phyloP scores from a whole-genome alignment of 2,329 filamentous ascomycete species.

The Calonectria fujianensis region DNA sequence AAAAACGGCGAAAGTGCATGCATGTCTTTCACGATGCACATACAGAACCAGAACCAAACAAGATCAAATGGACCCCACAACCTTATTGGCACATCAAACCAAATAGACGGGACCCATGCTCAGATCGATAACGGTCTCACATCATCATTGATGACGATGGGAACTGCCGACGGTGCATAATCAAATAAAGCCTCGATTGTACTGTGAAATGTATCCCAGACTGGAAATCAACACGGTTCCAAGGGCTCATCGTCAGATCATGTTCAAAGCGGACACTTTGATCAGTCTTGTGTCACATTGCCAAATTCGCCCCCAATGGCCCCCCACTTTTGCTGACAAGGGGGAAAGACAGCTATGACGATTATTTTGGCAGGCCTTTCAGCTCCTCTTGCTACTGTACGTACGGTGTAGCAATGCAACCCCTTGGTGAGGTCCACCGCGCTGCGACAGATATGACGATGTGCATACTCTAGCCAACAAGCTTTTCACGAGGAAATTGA shows the following conservation, averaged over 20 bases:
- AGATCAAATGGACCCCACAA: slow-evolving; percentile 14
- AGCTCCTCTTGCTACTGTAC: background rate
- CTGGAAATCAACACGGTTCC: background rate
- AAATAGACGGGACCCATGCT: slow-evolving; percentile 3
- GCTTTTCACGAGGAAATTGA: slow-evolving; percentile 16
- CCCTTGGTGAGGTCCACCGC: slow-evolving; percentile 5
- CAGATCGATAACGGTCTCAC: slow-evolving; percentile 8
- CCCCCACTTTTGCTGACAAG: slow-evolving; percentile 14
- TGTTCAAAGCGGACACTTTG: background rate
- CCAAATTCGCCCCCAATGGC: background rate
- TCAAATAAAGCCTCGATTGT: background rate
- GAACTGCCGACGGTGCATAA: background rate
- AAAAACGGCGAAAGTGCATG: background rate
- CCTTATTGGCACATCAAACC: slow-evolving; percentile 21
- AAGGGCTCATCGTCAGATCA: background rate
- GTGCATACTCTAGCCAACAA: slow-evolving; percentile 8
- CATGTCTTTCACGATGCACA: slow-evolving; percentile 3
- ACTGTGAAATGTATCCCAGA: background rate
- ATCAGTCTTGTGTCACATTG: slow-evolving; percentile 7
- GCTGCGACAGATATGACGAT: slow-evolving; percentile 11
- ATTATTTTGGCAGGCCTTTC: background rate
- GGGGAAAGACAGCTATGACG: background rate
- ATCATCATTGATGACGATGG: background rate
- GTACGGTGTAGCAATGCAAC: background rate
- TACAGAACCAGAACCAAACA: background rate